These are phyloP conservation scores for Hordeum pubiflorum DNA, from an alignment of 202 grass and related monocot species.

Conservation along the genomic window DNA sequence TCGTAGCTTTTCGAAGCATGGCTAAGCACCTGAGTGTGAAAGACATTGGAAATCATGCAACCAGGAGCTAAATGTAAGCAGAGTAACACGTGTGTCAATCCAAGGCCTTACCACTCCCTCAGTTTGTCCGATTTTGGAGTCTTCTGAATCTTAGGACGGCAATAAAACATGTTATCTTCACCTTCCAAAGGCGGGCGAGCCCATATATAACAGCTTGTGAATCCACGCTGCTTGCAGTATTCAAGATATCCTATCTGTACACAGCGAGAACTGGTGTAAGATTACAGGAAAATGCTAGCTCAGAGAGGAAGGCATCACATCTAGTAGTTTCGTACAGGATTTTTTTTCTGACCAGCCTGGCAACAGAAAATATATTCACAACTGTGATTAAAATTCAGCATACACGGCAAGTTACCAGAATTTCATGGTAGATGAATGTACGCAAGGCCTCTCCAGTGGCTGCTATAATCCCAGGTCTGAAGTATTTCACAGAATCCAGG, in stretches of 20 bases:
- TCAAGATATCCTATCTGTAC: conserved; percentile 97
- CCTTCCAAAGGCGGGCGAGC: conserved; percentile 89
- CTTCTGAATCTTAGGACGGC: conserved; percentile 97
- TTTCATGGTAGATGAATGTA: conserved; percentile 97
- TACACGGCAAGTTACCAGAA: conserved; percentile 63
- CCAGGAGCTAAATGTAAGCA: not conserved
- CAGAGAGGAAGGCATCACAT: not conserved
- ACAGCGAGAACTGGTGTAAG: conserved; percentile 8
- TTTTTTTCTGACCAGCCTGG: not conserved
- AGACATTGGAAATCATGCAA: conserved; percentile 24
- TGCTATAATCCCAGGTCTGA: conserved; percentile 88
- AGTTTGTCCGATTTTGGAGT: conserved; percentile 97
- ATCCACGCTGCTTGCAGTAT: conserved; percentile 97
- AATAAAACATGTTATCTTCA: conserved; percentile 99
- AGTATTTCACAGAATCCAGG: conserved; percentile 98
- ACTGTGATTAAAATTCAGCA: not conserved
- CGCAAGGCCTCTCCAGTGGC: conserved; percentile 75
- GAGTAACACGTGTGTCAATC: not conserved
- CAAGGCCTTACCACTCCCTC: conserved; percentile 70
- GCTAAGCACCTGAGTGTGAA: conserved; percentile 70
- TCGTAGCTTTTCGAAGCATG: conserved; percentile 88
- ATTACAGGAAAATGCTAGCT: not conserved
- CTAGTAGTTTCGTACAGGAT: not conserved
- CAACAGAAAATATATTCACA: conserved; percentile 6
- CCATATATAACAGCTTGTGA: conserved; percentile 99